These are phyloP conservation scores for Komagataella pseudopastoris DNA, from an alignment of 805 yeast genomes.

Conservation along the genomic window DNA sequence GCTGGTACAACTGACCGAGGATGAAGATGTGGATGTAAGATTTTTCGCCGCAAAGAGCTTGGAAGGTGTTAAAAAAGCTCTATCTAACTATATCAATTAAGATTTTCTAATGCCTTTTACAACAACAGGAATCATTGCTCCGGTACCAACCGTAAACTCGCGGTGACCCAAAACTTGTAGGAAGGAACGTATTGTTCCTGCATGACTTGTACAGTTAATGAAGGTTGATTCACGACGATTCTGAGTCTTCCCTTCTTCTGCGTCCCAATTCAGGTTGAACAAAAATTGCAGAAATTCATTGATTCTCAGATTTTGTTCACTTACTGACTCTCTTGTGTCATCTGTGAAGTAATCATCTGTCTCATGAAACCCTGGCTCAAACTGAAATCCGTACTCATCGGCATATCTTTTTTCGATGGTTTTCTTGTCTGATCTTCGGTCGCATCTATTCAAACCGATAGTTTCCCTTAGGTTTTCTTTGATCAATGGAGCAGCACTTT, in stretches of 20 bases:
- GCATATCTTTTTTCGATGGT: constrained; percentile 24
- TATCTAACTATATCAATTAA: background rate
- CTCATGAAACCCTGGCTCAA: constrained; percentile 31
- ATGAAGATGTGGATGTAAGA: constrained; percentile 81
- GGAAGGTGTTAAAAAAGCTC: constrained; percentile 15
- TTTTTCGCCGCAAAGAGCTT: constrained; percentile 66
- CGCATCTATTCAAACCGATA: constrained; percentile 46
- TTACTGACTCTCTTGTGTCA: constrained; percentile 32
- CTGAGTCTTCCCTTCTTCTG: background rate
- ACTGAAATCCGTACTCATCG: constrained; percentile 23
- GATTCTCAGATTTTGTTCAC: constrained; percentile 36
- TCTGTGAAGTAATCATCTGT: constrained; percentile 32
- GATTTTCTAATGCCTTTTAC: constrained; percentile 25
- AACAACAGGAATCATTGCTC: constrained; percentile 51
- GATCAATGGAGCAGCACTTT: constrained; percentile 13
- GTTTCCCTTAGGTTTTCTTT: constrained; percentile 47
- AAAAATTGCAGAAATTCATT: constrained; percentile 28
- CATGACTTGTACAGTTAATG: constrained; percentile 43
- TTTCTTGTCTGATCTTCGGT: constrained; percentile 31
- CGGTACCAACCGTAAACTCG: constrained; percentile 45
- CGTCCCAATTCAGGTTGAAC: constrained; percentile 16
- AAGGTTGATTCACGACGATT: constrained; percentile 14
- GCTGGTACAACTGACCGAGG: constrained; percentile 51
- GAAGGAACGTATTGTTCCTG: constrained; percentile 42
- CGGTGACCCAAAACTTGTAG: constrained; percentile 41